Percentiles rank a stretch among this genome's conserved stretches.
These are phyloP conservation scores for Candida quercuum DNA, from an alignment of 805 yeast genomes.

Conservation along the genomic window DNA sequence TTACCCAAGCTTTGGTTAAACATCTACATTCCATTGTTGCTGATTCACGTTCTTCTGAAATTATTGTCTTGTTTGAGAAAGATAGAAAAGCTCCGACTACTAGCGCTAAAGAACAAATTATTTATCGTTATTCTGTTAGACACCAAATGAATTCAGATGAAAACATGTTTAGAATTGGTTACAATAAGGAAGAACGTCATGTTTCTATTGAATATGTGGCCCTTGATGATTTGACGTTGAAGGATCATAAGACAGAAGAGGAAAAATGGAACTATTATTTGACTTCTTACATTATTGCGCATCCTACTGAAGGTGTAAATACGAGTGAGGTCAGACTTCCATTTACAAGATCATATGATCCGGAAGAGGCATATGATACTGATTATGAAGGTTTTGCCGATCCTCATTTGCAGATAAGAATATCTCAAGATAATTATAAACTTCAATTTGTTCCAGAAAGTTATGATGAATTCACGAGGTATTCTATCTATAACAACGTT, in stretches of 20 bases:
- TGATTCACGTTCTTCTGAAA: conserved; percentile 76
- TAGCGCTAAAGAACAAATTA: conserved; percentile 79
- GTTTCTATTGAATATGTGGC: conserved; percentile 80
- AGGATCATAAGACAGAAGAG: conserved; percentile 61
- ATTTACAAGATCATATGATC: conserved; percentile 51
- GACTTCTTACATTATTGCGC: conserved; percentile 88
- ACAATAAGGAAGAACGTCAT: conserved; percentile 43
- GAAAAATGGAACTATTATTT: conserved; percentile 91
- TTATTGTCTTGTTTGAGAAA: conserved; percentile 73
- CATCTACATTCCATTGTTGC: conserved; percentile 82
- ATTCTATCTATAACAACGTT: conserved; percentile 40
- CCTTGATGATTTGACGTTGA: conserved; percentile 81
- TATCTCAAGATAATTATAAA: conserved; percentile 73
- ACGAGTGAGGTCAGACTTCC: conserved; percentile 75
- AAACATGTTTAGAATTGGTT: conserved; percentile 85
- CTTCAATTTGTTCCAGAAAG: conserved; percentile 77
- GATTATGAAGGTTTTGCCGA: conserved; percentile 55
- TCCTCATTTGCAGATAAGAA: conserved; percentile 71
- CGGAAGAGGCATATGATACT: conserved; percentile 40
- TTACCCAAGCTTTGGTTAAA: conserved; percentile 74
- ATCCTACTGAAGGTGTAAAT: conserved; percentile 94
- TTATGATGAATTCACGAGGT: conserved; percentile 72
- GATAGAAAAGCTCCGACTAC: conserved; percentile 65
- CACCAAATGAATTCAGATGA: conserved; percentile 79
- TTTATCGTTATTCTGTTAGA: conserved; percentile 86